Percentiles rank a stretch among this genome's conserved stretches.
Conservation (phyloP, 1,139 yeast genomes). For the Suhomyces panamericanus region DNA sequence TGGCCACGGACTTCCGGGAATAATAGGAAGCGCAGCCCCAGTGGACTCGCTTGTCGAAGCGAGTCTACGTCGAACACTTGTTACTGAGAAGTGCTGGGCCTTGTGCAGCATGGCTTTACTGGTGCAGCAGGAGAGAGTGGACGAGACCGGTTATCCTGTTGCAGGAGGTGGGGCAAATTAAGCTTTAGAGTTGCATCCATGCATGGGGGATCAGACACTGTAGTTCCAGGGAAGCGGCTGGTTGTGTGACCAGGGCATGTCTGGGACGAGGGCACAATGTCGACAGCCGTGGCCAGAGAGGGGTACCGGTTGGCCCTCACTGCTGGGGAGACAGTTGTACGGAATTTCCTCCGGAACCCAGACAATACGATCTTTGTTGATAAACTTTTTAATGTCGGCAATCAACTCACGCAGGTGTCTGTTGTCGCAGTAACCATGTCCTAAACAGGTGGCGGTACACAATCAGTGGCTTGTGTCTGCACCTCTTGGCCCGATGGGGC, state of each 20-base stretch:
- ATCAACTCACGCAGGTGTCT: constrained; percentile 2
- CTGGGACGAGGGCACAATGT: too few species aligned
- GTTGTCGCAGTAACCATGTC: constrained; percentile 2
- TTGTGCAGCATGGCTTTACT: too few species aligned
- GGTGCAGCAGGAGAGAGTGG: too few species aligned
- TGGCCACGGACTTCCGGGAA: not conserved
- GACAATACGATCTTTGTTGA: constrained; percentile 5
- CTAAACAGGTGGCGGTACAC: not conserved
- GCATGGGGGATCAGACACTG: not conserved
- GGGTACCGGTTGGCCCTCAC: not conserved
- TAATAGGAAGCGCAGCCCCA: not conserved
- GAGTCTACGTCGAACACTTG: too few species aligned
- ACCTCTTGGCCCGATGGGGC: not conserved
- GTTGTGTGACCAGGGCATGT: too few species aligned
- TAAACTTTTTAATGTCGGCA: constrained; percentile 11
- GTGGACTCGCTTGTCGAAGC: not conserved
- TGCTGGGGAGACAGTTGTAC: not conserved
- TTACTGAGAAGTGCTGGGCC: too few species aligned
- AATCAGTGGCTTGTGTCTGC: not conserved
- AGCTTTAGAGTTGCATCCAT: not conserved
- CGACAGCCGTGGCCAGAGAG: not conserved
- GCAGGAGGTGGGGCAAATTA: not conserved
- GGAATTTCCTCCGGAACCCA: not conserved
- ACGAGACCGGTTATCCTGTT: not conserved
- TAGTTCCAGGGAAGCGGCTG: not conserved